Conservation (phyloP, 2,329 filamentous ascomycete species). For the Fusarium sp. region DNA sequence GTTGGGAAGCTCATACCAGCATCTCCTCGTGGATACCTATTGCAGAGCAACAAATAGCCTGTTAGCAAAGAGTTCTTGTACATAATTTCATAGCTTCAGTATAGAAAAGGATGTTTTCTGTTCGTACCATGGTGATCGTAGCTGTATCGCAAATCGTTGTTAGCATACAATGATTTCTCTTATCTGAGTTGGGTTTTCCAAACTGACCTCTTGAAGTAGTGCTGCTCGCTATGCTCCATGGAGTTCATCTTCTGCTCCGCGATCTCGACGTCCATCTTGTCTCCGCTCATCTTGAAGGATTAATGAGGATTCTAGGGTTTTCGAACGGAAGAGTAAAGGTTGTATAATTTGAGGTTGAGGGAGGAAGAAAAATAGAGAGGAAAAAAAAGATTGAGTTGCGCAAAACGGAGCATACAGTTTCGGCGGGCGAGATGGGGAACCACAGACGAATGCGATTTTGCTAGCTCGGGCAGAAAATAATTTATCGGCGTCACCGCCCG, state of each 20-base stretch:
- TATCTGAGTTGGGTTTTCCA: neutral
- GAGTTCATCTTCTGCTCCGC: conserved; percentile 73
- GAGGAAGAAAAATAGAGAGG: conserved; percentile 13
- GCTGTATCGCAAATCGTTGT: conserved; percentile 63
- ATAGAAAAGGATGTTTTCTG: conserved; percentile 48
- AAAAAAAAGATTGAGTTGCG: conserved; percentile 32
- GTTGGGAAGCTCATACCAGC: conserved; percentile 75
- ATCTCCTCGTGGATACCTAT: conserved; percentile 97
- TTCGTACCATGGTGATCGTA: conserved; percentile 95
- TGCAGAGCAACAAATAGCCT: conserved; percentile 50
- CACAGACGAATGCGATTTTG: conserved; percentile 45
- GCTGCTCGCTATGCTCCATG: conserved; percentile 95
- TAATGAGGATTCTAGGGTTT: neutral
- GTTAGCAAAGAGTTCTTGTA: conserved; percentile 30
- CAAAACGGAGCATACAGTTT: conserved; percentile 32
- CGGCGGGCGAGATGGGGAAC: conserved; percentile 30
- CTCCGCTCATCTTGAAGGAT: conserved; percentile 58
- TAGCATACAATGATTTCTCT: conserved; percentile 49
- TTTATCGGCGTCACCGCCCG: conserved; percentile 50
- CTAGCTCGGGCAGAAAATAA: conserved; percentile 49
- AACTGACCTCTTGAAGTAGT: conserved; percentile 96
- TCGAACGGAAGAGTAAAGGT: conserved; percentile 1
- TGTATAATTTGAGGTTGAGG: conserved; percentile 5
- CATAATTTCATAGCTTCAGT: conserved; percentile 6
- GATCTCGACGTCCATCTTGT: conserved; percentile 69